Conservation (phyloP, 345 rosid genomes). For the Gossypium herbaceum region DNA sequence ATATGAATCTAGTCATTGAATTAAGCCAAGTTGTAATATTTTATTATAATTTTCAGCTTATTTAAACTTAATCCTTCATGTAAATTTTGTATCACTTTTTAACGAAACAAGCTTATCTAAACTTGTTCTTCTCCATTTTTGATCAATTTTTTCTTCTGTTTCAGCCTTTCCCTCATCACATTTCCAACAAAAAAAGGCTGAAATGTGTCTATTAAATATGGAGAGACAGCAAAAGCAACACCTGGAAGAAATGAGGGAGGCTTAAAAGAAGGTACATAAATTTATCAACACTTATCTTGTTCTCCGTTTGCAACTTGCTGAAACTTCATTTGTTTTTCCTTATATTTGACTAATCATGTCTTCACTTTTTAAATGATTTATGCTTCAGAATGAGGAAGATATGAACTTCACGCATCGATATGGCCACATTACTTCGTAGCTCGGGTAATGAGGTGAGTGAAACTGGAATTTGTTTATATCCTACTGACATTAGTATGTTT, state of each 20-base stretch:
- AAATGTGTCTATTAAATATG: constrained; percentile 64
- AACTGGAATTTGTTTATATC: not conserved
- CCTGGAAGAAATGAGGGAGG: constrained; percentile 66
- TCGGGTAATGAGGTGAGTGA: constrained; percentile 67
- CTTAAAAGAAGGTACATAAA: constrained; percentile 68
- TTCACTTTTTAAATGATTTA: not conserved
- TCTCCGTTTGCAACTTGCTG: not conserved
- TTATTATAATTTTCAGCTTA: too few species aligned
- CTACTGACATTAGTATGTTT: not conserved
- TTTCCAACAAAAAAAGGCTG: constrained; percentile 39
- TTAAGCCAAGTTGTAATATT: too few species aligned
- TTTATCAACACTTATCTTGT: not conserved
- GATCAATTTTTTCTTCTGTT: too few species aligned
- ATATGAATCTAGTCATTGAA: too few species aligned
- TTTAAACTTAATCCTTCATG: too few species aligned
- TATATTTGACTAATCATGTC: not conserved
- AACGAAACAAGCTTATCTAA: too few species aligned
- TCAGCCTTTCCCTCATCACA: too few species aligned
- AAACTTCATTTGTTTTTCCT: not conserved
- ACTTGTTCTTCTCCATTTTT: too few species aligned
- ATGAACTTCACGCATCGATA: constrained; percentile 53
- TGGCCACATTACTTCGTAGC: constrained; percentile 76
- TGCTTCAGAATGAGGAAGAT: constrained; percentile 68
- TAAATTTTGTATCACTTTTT: too few species aligned
- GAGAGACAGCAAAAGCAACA: constrained; percentile 84